Percentiles rank a stretch among this genome's conserved stretches.
These are phyloP conservation scores for Penicillium verrucosum DNA, from an alignment of 2,329 filamentous ascomycete genomes.

Conservation along the genomic window DNA sequence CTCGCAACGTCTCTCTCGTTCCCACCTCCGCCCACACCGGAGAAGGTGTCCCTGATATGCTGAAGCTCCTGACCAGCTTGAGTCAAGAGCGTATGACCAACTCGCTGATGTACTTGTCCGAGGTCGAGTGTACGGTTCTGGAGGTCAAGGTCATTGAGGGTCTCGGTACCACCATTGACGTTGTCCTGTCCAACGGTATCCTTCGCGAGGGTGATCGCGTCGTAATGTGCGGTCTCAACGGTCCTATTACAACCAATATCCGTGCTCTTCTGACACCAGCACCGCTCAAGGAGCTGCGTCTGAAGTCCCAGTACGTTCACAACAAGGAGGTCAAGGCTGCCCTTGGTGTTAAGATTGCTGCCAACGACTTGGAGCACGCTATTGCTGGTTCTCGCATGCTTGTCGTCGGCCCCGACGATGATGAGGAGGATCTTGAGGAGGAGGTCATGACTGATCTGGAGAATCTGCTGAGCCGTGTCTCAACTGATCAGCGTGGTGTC, in stretches of 20 bases:
- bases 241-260: constrained; percentile 91
- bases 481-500: constrained; percentile 89
- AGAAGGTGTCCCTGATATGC: constrained; percentile 97
- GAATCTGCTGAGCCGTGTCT: constrained; percentile 84
- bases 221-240: constrained; percentile 93
- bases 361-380: constrained; percentile 89
- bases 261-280: constrained; percentile 90
- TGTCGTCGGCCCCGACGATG: constrained; percentile 90
- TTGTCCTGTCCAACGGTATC: constrained; percentile 93
- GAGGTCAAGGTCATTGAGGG: constrained; percentile 99
- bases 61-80: constrained; percentile 87
- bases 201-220: constrained; percentile 91
- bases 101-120: constrained; percentile 95
- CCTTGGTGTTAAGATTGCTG: constrained; percentile 97
- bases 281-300: constrained; percentile 85
- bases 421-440: constrained; percentile 93
- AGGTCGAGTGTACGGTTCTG: constrained; percentile 95
- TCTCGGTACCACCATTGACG: constrained; percentile 97
- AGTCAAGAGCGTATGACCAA: constrained; percentile 97
- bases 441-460: constrained; percentile 95
- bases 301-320: constrained; percentile 96
- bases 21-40: constrained; percentile 98
- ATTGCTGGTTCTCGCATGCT: constrained; percentile 94
- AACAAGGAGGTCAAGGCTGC: constrained; percentile 99
- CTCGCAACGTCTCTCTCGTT: constrained; percentile 88